These are phyloP conservation scores for Penicillium psychrosexuale DNA, from an alignment of 2,329 filamentous ascomycete species.

Conservation along the genomic window DNA sequence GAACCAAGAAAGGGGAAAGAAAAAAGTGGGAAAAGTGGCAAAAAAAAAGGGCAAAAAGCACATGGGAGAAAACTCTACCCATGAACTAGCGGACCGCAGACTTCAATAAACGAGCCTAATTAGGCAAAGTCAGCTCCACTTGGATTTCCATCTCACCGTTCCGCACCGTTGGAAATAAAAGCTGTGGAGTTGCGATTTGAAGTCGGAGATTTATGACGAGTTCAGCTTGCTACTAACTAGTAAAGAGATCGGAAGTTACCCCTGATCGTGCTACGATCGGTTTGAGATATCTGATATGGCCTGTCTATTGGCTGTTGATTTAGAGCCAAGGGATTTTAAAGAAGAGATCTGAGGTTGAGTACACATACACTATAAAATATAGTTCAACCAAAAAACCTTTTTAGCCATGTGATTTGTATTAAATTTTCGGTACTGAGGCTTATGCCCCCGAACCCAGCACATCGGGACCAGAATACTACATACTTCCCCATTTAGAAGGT, in stretches of 20 bases:
- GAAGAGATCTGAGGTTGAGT: background rate
- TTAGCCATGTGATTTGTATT: background rate
- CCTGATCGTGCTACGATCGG: background rate
- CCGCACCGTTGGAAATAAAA: conserved; percentile 24
- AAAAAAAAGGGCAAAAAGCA: conserved; percentile 12
- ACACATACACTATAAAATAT: background rate
- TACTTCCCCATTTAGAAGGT: conserved; percentile 2
- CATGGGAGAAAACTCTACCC: conserved; percentile 18
- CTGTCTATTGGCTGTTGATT: background rate
- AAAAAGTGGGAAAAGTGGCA: conserved; percentile 11
- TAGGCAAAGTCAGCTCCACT: conserved; percentile 15
- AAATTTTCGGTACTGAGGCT: background rate
- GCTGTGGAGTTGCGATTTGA: conserved; percentile 11
- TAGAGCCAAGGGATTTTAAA: background rate
- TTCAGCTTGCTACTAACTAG: background rate
- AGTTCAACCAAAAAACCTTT: background rate
- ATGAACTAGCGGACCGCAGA: conserved; percentile 19
- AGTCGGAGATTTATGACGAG: conserved; percentile 6
- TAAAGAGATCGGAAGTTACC: conserved; percentile 1
- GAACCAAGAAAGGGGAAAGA: conserved; percentile 5
- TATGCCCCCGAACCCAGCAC: background rate
- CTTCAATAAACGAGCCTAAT: conserved; percentile 23
- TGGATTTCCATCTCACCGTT: conserved; percentile 12
- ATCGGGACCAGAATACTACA: background rate
- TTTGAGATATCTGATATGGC: background rate